Percentiles rank a stretch among this genome's conserved stretches.
Evolutionary conservation across 1,284 basidiomycete species (phyloP).

Genomic region (Puccinia hordei): DNA sequence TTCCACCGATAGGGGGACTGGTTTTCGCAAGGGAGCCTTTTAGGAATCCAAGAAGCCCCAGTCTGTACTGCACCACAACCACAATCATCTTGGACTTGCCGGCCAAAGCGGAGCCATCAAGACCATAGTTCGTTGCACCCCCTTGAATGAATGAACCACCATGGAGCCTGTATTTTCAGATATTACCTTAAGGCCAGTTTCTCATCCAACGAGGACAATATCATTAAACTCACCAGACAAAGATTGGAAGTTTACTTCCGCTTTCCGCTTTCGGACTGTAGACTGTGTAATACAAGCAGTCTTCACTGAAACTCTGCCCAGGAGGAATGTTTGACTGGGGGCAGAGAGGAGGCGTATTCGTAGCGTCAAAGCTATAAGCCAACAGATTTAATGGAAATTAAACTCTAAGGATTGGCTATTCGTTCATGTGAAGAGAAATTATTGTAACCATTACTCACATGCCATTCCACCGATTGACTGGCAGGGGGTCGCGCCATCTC

Average conservation of each 20-base stretch:
- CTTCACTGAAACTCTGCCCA: slow-evolving; percentile 20
- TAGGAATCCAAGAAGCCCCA: slow-evolving; percentile 77
- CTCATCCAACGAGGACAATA: background rate
- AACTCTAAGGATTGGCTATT: background rate
- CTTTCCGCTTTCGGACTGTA: slow-evolving; percentile 20
- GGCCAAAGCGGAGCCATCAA: slow-evolving; percentile 78
- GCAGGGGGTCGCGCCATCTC: slow-evolving; percentile 36
- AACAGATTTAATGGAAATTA: background rate
- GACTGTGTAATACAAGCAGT: slow-evolving; percentile 39
- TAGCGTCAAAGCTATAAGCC: slow-evolving; percentile 9
- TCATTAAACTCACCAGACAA: slow-evolving; percentile 28
- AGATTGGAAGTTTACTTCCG: slow-evolving; percentile 16
- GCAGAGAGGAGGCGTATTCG: background rate
- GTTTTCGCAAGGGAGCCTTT: slow-evolving; percentile 10
- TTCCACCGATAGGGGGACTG: slow-evolving; percentile 57
- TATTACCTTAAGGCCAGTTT: no score
- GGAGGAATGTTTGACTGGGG: slow-evolving; percentile 1
- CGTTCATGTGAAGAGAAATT: no score
- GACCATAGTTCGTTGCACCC: slow-evolving; percentile 70
- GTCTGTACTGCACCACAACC: slow-evolving; percentile 79
- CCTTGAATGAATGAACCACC: slow-evolving; percentile 79
- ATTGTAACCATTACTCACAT: slow-evolving; percentile 23
- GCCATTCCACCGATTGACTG: slow-evolving; percentile 17
- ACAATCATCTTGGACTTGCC: slow-evolving; percentile 74
- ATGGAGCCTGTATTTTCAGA: slow-evolving; percentile 68